Evolutionary conservation across 345 rosid species (phyloP).

Genomic region (Leavenworthia alabamica): DNA sequence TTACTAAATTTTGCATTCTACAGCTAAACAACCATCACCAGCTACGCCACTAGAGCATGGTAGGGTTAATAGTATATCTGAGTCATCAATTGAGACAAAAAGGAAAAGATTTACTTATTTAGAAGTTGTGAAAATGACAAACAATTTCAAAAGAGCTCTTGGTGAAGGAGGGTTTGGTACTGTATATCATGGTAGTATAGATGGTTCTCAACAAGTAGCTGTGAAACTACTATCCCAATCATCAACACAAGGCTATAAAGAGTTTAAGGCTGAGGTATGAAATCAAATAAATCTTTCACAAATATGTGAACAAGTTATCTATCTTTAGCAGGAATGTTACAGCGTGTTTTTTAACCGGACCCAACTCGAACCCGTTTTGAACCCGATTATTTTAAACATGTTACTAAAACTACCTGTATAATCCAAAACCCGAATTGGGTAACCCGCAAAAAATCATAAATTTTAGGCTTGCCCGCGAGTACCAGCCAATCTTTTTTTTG

Average conservation of each 20-base stretch:
- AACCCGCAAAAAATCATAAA: no score
- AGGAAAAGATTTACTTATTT: conserved; percentile 16
- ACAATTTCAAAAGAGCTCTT: conserved; percentile 27
- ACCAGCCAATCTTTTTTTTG: no score
- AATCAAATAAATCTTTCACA: no score
- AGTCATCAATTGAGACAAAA: background rate
- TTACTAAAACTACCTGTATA: no score
- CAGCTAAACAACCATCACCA: background rate
- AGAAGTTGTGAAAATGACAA: conserved; percentile 33
- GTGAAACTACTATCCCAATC: background rate
- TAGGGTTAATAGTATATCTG: background rate
- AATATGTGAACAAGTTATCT: no score
- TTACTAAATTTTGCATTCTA: background rate
- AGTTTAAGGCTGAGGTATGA: background rate
- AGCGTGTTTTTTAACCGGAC: no score
- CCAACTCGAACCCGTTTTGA: no score
- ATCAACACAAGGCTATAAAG: background rate
- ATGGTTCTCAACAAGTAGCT: background rate
- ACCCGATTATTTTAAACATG: no score
- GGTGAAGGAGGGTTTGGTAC: conserved; percentile 50
- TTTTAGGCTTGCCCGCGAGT: no score
- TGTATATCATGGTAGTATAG: conserved; percentile 33
- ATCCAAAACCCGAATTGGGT: no score
- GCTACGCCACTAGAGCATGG: accelerated
- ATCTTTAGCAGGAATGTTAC: no score